A percentile compares a stretch with the other conserved stretches of the same genome.
Evolutionary conservation across 306 rosid genomes (phyloP).

Genomic region (Trichosanthes cucumerina): DNA sequence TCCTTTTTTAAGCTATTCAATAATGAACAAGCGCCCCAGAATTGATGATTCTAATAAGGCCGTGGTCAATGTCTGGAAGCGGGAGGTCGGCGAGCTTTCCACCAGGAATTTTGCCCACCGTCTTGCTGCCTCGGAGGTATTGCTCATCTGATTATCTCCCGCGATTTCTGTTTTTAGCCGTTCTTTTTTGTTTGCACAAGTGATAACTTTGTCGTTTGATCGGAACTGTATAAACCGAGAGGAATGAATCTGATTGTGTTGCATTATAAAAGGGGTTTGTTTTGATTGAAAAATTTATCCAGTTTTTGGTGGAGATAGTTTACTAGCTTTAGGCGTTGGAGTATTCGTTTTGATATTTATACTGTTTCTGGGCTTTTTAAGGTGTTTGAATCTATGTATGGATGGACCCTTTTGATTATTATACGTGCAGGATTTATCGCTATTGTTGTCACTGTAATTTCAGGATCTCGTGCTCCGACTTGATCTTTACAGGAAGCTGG

Average conservation of each 20-base stretch:
- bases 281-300: not conserved
- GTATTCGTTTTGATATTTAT: not conserved
- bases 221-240: not conserved
- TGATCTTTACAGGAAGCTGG: constrained; percentile 46
- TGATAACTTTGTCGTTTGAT: not conserved
- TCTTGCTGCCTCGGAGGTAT: constrained; percentile 60
- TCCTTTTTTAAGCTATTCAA: not conserved
- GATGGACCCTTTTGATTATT: not conserved
- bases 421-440: not conserved
- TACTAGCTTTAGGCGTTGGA: not conserved
- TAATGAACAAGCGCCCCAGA: constrained; percentile 48
- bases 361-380: not conserved
- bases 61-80: constrained; percentile 49
- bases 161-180: not conserved
- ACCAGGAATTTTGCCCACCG: constrained; percentile 52
- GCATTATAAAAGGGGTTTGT: not conserved
- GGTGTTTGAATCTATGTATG: not conserved
- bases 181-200: not conserved
- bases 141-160: not conserved
- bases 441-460: not conserved
- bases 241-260: not conserved
- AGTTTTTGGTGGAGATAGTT: not conserved
- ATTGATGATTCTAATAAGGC: constrained; percentile 28
- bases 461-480: constrained; percentile 80
- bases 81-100: constrained; percentile 66